These are phyloP conservation scores for Hippophae rhamnoides DNA, from an alignment of 306 rosid species.

Conservation along the genomic window DNA sequence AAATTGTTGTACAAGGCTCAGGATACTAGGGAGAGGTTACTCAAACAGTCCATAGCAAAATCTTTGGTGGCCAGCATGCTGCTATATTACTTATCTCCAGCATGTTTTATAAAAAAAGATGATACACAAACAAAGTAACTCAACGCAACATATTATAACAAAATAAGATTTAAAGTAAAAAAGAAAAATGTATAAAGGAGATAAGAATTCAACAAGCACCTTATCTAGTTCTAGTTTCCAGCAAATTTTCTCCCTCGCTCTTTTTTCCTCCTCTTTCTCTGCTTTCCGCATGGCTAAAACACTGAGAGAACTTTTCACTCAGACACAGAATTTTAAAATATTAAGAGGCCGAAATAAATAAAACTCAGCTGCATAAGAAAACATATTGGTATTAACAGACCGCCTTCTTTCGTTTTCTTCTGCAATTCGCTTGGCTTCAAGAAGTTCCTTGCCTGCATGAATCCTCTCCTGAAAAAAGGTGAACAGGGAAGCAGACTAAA, in stretches of 20 bases:
- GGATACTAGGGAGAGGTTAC: no score
- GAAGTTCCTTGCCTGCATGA: constrained; percentile 47
- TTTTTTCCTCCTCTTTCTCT: constrained; percentile 69
- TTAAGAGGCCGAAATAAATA: not conserved
- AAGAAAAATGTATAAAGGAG: no score
- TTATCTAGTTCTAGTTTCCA: constrained; percentile 69
- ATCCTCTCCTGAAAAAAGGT: constrained; percentile 50
- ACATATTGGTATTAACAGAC: constrained; percentile 23
- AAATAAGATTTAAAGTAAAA: no score
- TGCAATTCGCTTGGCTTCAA: constrained; percentile 39
- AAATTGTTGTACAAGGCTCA: no score
- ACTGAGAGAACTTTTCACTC: constrained; percentile 29
- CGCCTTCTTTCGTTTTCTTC: constrained; percentile 68
- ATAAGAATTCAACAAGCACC: constrained; percentile 31
- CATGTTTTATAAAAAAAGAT: not conserved
- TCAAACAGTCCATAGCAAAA: no score
- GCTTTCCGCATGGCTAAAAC: constrained; percentile 32
- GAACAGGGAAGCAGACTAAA: constrained; percentile 2
- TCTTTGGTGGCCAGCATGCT: no score
- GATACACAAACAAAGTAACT: no score
- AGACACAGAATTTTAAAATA: not conserved
- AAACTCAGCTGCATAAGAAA: not conserved
- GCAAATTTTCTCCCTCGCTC: constrained; percentile 49
- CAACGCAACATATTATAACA: not conserved
- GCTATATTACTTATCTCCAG: no score